Base-by-base conservation (phyloP, 2,329 filamentous ascomycete genomes). In the Penicillium sp. region DNA sequence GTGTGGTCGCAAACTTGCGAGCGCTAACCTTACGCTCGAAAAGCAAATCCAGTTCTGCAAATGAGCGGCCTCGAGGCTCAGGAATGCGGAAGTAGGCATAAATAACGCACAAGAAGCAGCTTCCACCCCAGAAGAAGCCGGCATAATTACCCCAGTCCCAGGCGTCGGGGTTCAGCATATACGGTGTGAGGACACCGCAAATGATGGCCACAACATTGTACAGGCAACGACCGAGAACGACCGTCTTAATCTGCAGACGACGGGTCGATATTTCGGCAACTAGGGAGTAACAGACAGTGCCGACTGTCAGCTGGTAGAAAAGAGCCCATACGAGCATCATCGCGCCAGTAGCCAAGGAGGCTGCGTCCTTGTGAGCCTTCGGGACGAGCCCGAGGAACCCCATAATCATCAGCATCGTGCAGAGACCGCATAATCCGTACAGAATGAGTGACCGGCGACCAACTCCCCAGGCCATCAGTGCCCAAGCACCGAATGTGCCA, bases 101-200 rank as follows among this genome's bases (percentile, higher is more conserved):
- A 16, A 95, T 77, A 67, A 93, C 86, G 77, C 90, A 95, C 54
- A 86, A 75, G 77, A 91, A 90, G 75, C 90, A 93, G 56, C 91
- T 87, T 0, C 87, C 90, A 14, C 86, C 87, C 90, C 91, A 91
- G 80, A 96, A 96, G 78, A 96, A 96, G 27, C 92, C 91, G 0
- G 91, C 85, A 67, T 84, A 95, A 76, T 95, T 95, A 59, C 85
- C 82, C 92, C 91, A 96, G 75, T 96, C 80, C 92, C 93, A 96
- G 0, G 86, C 89, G 1, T 80, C 82, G 0, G 92, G 91, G 76
- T 96, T 96, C 43, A 96, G 82, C 92, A 96, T 96, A 76, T 96
- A 96, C 0, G 92, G 92, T 0, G 91, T 96, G 41, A 96, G 75
- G 4, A 96, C 88, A 50, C 86, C 88, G 70, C 87, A 90, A 66